A percentile compares a stretch with the other conserved stretches of the same genome.
Conservation (phyloP, 352 stramenopile species). For the Aphanomyces euteiches region DNA sequence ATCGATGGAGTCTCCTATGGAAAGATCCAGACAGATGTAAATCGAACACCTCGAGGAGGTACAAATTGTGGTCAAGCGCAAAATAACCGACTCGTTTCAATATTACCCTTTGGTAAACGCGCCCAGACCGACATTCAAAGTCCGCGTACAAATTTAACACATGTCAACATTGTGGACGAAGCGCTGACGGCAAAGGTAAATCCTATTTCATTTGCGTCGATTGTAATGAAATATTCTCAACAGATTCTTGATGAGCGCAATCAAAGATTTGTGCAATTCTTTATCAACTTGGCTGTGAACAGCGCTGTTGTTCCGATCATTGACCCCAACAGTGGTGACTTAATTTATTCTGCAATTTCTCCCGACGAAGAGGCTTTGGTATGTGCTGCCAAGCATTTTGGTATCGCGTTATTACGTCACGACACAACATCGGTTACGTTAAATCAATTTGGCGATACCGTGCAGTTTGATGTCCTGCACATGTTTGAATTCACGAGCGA, state of each 20-base stretch:
- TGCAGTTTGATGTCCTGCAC: conserved; percentile 48
- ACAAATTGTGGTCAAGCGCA: not conserved
- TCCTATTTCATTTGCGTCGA: not conserved
- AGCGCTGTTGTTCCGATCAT: conserved; percentile 50
- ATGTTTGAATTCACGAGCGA: conserved; percentile 62
- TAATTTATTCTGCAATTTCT: conserved; percentile 74
- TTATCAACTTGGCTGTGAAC: conserved; percentile 58
- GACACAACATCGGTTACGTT: conserved; percentile 40
- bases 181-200: conserved; percentile 12
- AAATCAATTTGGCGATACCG: conserved; percentile 35
- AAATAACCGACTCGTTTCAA: not conserved
- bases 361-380: conserved; percentile 74
- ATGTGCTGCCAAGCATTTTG: conserved; percentile 44
- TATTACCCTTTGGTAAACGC: conserved; percentile 2
- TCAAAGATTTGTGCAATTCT: conserved; percentile 32
- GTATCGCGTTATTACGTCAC: conserved; percentile 40
- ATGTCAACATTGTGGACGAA: conserved; percentile 29
- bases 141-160: not conserved
- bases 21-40: conserved; percentile 3
- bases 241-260: conserved; percentile 20
- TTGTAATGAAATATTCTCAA: not conserved
- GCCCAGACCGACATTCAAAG: not conserved
- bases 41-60: not conserved
- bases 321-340: conserved; percentile 5
- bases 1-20: conserved; percentile 80